Evolutionary conservation across 495 filamentous ascomycete species (phyloP), one percentile per base, ranked within the genome.

Genomic region (Friedmanniomyces endolithicus): DNA sequence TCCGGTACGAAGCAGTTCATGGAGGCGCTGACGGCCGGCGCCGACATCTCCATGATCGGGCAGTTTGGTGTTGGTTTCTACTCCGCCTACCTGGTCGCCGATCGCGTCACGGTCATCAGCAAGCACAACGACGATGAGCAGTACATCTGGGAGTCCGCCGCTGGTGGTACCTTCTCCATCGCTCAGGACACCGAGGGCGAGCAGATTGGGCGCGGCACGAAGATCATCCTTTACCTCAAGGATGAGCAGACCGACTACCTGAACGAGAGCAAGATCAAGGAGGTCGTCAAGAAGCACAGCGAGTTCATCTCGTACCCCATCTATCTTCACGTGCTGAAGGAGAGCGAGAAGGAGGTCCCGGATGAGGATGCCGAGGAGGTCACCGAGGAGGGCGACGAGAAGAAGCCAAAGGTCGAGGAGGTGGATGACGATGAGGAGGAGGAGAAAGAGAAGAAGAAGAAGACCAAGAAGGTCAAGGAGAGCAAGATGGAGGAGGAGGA

Each of bases 61-160:
- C 92, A 98, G 78, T 98, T 98, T 74, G 92, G 92, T 90, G 92
- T 98, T 66, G 92, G 92, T 86, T 98, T 98, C 87, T 98, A 98
- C 83, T 98, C 92, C 50, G 92, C 92, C 61, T 98, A 98, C 80
- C 88, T 98, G 52, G 92, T 98, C 65, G 92, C 92, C 66, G 92
- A 98, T 82, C 80, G 78, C 59, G 92, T 98, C 63, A 94, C 87
- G 64, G 88, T 97, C 64, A 66, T 94, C 68, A 95, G 90, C 63
- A 98, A 96, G 83, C 77, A 95, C 83, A 98, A 98, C 70, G 92
- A 98, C 78, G 92, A 98, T 65, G 92, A 97, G 81, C 92, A 98
- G 78, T 98, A 98, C 79, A 78, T 95, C 72, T 98, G 92, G 92
- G 92, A 97, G 80, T 98, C 92, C 31, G 84, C 80, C 67, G 92